Conservation (phyloP, 805 yeast species). For the Ascoidea rubescens region DNA sequence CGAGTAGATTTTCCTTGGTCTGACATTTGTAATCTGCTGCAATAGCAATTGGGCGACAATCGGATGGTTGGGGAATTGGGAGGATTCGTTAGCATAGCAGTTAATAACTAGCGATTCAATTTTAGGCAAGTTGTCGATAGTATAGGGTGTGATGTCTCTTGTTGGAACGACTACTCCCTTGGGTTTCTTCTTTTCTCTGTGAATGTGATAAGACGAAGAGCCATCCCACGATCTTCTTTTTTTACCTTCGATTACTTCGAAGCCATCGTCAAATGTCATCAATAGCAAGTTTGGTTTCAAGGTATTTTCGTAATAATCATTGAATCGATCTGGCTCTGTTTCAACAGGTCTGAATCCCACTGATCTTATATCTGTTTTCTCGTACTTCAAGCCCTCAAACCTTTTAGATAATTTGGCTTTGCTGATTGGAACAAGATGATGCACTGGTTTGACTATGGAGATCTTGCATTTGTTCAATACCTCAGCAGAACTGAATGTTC, state of each 20-base stretch:
- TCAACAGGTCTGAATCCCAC: conserved; percentile 64
- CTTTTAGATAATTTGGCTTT: conserved; percentile 66
- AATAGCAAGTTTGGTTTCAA: conserved; percentile 66
- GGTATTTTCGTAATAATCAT: conserved; percentile 63
- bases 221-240: conserved; percentile 80
- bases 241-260: conserved; percentile 39
- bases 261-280: conserved; percentile 60
- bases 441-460: conserved; percentile 81
- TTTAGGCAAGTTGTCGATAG: conserved; percentile 58
- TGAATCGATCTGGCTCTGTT: conserved; percentile 68
- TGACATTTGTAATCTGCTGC: conserved; percentile 89
- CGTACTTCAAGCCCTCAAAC: conserved; percentile 50
- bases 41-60: conserved; percentile 66
- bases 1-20: conserved; percentile 61
- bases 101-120: conserved; percentile 57
- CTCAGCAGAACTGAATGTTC: conserved; percentile 18
- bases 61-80: conserved; percentile 55
- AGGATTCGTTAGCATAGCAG: conserved; percentile 63
- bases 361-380: conserved; percentile 65
- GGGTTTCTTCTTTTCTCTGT: conserved; percentile 69
- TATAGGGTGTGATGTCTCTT: conserved; percentile 57
- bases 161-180: conserved; percentile 61
- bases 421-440: conserved; percentile 68
- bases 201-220: conserved; percentile 75
- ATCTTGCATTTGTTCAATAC: conserved; percentile 35